Conservation (phyloP, 306 rosid species). For the Ammopiptanthus mongolicus region DNA sequence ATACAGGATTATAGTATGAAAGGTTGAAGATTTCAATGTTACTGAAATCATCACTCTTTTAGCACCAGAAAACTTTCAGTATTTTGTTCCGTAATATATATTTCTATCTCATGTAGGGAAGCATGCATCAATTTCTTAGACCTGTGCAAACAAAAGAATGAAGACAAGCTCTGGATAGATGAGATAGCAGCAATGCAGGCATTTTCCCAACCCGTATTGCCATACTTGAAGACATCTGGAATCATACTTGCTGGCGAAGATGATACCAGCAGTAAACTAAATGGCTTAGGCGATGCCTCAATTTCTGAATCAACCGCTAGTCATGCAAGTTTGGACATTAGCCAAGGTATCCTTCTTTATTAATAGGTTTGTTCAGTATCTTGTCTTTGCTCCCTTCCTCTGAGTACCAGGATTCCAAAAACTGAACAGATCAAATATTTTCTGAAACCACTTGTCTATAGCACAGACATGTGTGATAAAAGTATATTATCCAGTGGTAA, state of each 20-base stretch:
- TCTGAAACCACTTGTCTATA: background rate
- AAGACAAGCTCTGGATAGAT: conserved; percentile 90
- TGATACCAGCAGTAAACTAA: conserved; percentile 43
- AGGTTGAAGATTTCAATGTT: background rate
- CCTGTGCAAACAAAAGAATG: conserved; percentile 88
- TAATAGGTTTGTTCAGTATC: background rate
- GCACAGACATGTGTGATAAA: background rate
- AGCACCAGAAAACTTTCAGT: background rate
- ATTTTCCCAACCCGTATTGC: conserved; percentile 58
- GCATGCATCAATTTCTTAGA: conserved; percentile 84
- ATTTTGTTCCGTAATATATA: conserved; percentile 15
- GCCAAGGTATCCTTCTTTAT: conserved; percentile 61
- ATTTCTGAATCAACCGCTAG: conserved; percentile 71
- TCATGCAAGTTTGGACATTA: conserved; percentile 73
- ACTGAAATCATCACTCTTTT: background rate
- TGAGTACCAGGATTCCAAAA: background rate
- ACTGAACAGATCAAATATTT: background rate
- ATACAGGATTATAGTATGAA: background rate
- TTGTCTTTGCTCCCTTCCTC: background rate
- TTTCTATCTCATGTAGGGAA: conserved; percentile 53
- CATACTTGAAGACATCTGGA: conserved; percentile 76
- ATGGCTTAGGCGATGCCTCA: conserved; percentile 46
- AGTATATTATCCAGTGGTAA: no score
- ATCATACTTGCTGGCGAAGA: conserved; percentile 93
- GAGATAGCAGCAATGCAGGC: conserved; percentile 98